These are phyloP conservation scores for Microbotryum violaceum DNA, from an alignment of 1,284 basidiomycete genomes.

Conservation along the genomic window DNA sequence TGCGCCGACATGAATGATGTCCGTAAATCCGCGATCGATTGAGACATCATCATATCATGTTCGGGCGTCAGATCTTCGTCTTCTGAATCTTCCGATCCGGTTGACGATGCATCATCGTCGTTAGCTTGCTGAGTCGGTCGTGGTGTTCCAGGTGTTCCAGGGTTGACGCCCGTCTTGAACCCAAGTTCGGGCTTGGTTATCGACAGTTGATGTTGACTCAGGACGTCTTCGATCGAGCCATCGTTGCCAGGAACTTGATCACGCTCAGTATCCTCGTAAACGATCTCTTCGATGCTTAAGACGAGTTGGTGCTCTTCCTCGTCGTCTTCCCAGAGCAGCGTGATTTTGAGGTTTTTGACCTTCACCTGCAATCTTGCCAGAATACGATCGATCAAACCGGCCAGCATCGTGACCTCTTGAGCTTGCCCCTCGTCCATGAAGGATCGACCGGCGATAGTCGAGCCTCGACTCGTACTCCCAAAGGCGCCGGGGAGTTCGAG, in stretches of 20 bases:
- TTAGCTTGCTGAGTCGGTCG: slow-evolving; percentile 28
- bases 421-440: slow-evolving; percentile 25
- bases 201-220: too few species aligned
- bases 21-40: slow-evolving; percentile 46
- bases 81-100: slow-evolving; percentile 18
- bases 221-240: neutral
- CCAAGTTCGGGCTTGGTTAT: too few species aligned
- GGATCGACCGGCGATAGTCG: too few species aligned
- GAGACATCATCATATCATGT: slow-evolving; percentile 44
- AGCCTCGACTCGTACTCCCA: slow-evolving; percentile 36
- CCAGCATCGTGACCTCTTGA: slow-evolving; percentile 65
- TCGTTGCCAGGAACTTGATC: slow-evolving; percentile 7
- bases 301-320: slow-evolving; percentile 34
- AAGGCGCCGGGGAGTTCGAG: slow-evolving; percentile 56
- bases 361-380: slow-evolving; percentile 73
- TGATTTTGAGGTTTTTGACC: slow-evolving; percentile 57
- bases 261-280: slow-evolving; percentile 39
- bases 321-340: slow-evolving; percentile 42
- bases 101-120: slow-evolving; percentile 12
- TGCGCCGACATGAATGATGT: slow-evolving; percentile 6
- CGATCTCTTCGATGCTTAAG: slow-evolving; percentile 38
- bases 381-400: slow-evolving; percentile 71
- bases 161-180: too few species aligned
- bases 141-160: slow-evolving; percentile 31
- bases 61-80: slow-evolving; percentile 33